Evolutionary conservation across 805 yeast species (phyloP), one percentile per base, ranked within the genome.

Genomic region (Lachancea quebecensis): DNA sequence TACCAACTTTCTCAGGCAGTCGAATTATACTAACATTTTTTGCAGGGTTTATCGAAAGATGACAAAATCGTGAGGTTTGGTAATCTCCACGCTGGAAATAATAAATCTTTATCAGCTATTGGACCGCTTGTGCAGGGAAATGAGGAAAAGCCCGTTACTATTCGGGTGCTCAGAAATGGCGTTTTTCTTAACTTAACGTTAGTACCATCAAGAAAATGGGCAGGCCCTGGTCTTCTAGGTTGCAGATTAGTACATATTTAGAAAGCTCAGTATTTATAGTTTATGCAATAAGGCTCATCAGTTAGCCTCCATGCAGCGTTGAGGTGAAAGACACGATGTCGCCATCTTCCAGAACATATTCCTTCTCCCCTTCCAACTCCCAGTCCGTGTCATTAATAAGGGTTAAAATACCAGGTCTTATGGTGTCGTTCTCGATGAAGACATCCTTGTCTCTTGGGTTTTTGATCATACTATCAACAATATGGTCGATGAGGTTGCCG

Each of bases 371-470:
- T 62, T 89, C 95, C 11, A 91, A 66, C 58, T 91, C 99, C 98
- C 98, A 91, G 67, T 91, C 99, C 0, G 95, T 81, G 60, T 91
- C 98, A 59, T 91, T 91, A 50, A 91, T 84, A 45, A 91, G 72
- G 9, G 93, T 96, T 49, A 91, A 69, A 39, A 91, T 87, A 2
- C 99, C 99, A 0, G 98, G 96, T 41, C 98, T 78, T 11, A 88
- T 80, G 1, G 82, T 76, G 10, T 72, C 95, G 53, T 86, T 90
- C 55, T 86, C 93, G 6, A 90, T 71, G 57, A 91, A 89, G 10
- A 89, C 83, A 3, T 79, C 82, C 27, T 74, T 68, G 57, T 84
- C 89, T 48, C 77, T 78, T 30, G 77, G 70, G 49, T 83, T 79
- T 25, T 71, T 69, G 29, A 85, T 74, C 62, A 85, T 71, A 11